Percentiles rank a stretch among this genome's conserved stretches.
These are phyloP conservation scores for Pseudozyma thailandica DNA, from an alignment of 1,284 basidiomycete genomes.

Conservation along the genomic window DNA sequence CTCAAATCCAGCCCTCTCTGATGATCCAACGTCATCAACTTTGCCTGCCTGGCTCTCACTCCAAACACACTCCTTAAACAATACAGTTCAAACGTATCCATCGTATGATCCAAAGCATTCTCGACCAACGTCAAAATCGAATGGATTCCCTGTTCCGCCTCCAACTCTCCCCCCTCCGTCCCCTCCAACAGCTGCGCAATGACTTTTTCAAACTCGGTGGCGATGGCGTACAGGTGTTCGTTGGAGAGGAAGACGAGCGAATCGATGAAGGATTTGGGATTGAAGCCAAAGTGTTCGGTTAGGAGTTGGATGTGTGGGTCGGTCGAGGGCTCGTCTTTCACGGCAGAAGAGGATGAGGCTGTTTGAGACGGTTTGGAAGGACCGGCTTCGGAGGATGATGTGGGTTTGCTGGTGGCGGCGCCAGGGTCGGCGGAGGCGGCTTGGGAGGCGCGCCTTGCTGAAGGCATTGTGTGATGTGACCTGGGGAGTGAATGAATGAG, in stretches of 20 bases:
- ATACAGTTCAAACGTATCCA: slow-evolving; percentile 66
- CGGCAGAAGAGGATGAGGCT: neutral
- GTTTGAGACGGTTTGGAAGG: slow-evolving; percentile 8
- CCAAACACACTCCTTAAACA: slow-evolving; percentile 63
- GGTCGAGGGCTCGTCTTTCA: slow-evolving; percentile 44
- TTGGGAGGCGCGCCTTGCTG: slow-evolving; percentile 23
- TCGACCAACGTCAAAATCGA: slow-evolving; percentile 63
- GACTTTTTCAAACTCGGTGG: slow-evolving; percentile 54
- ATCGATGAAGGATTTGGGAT: slow-evolving; percentile 63
- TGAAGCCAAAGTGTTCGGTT: slow-evolving; percentile 67
- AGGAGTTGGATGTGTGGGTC: slow-evolving; percentile 56
- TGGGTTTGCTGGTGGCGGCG: slow-evolving; percentile 6
- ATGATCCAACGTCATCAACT: slow-evolving; percentile 61
- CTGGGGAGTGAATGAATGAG: neutral
- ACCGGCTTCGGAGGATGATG: slow-evolving; percentile 20
- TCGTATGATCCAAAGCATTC: slow-evolving; percentile 64
- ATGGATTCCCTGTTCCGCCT: slow-evolving; percentile 63
- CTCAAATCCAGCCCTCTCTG: slow-evolving; percentile 65
- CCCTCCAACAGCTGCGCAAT: slow-evolving; percentile 39
- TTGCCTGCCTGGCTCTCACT: slow-evolving; percentile 57
- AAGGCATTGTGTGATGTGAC: slow-evolving; percentile 19
- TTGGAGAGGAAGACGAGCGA: slow-evolving; percentile 63
- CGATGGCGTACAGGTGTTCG: slow-evolving; percentile 62
- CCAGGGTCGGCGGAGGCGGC: slow-evolving; percentile 20
- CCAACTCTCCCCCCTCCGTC: slow-evolving; percentile 46